Evolutionary conservation across 768 basidiomycete genomes (phyloP), one percentile per base, ranked within the genome.

Genomic region (Mycena indigotica): DNA sequence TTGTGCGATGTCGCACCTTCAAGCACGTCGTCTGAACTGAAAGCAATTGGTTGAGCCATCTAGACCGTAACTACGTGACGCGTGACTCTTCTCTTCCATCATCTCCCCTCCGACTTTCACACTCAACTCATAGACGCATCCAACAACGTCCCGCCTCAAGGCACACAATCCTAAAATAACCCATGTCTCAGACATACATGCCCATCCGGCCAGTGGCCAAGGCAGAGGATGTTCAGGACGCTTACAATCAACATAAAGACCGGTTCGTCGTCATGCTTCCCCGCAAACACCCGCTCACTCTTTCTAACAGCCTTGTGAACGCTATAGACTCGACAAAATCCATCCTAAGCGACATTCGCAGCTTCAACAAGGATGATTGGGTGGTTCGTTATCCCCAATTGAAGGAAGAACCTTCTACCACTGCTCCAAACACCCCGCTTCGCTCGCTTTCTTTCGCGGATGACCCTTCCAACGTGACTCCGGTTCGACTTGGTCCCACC

Each of bases 361-460:
- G 77, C 50, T 97, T 96, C 78, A 97, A 91, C 76, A 87, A 87
- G 74, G 78, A 85, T 35, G 82, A 89, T 62, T 97, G 93, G 95
- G 82, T 91, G 24, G 85, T 98, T 16, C 79, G 92, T 56, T 98
- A 98, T 72, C 95, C 95, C 52, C 83, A 84, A 67, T 76, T 95
- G 54, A 75, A 77, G 28, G 81, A 85, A 53, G 77, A 82, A 25
- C 63, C 67, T 5, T 25, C 54, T 26, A 62, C 67, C 28, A n/a
- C n/a, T n/a, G 69, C 65, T 17, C 55, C 66, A 49, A 48, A 48
- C 19, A 21, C 65, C 70, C 69, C 82, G 26, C 85, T 84, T 45
- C 88, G 87, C 53, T 88, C 89, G 23, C 79, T 94, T 41, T 88
- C 91, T 35, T 94, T 95, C 69, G 90, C 86, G 5, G 94, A 96